These are phyloP conservation scores for Stagonosporopsis chrysanthemi DNA, from an alignment of 2,329 filamentous ascomycete species.

Conservation along the genomic window DNA sequence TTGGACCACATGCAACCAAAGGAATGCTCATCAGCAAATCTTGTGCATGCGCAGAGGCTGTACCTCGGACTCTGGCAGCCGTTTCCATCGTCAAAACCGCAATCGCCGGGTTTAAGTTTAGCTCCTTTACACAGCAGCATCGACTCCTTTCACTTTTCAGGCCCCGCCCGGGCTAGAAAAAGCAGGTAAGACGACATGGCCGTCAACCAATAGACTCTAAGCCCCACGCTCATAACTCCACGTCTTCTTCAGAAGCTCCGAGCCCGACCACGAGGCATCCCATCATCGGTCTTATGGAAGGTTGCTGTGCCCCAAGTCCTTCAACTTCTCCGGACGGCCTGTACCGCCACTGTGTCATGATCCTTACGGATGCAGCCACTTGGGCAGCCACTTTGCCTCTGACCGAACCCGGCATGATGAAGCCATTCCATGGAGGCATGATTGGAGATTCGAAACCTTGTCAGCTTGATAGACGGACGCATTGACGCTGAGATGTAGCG, in stretches of 20 bases:
- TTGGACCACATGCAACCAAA: conserved; percentile 3
- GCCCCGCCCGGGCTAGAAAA: conserved; percentile 24
- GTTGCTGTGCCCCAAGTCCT: conserved; percentile 32
- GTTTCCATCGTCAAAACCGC: conserved; percentile 21
- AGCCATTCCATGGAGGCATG: conserved; percentile 7
- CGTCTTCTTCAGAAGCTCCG: conserved; percentile 15
- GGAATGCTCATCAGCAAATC: conserved; percentile 17
- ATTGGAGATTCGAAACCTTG: conserved; percentile 6
- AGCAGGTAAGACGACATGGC: conserved; percentile 37
- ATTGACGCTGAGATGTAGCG: conserved; percentile 14
- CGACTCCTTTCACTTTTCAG: conserved; percentile 15
- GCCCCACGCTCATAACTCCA: conserved; percentile 17
- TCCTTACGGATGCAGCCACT: conserved; percentile 37
- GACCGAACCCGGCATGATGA: conserved; percentile 31
- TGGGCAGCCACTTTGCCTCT: conserved; percentile 23
- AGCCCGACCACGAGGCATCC: conserved; percentile 37
- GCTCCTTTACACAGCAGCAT: conserved; percentile 32
- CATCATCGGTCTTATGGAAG: conserved; percentile 36
- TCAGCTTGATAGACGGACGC: conserved; percentile 9
- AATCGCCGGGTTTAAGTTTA: conserved; percentile 32
- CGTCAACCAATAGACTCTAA: conserved; percentile 3
- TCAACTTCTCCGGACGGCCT: conserved; percentile 13
- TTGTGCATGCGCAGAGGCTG: conserved; percentile 12
- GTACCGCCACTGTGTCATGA: conserved; percentile 40
- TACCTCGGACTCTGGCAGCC: conserved; percentile 13